A percentile compares a stretch with the other conserved stretches of the same genome.
Evolutionary conservation across 1,284 basidiomycete genomes (phyloP).

Genomic region (Earliella scabrosa): DNA sequence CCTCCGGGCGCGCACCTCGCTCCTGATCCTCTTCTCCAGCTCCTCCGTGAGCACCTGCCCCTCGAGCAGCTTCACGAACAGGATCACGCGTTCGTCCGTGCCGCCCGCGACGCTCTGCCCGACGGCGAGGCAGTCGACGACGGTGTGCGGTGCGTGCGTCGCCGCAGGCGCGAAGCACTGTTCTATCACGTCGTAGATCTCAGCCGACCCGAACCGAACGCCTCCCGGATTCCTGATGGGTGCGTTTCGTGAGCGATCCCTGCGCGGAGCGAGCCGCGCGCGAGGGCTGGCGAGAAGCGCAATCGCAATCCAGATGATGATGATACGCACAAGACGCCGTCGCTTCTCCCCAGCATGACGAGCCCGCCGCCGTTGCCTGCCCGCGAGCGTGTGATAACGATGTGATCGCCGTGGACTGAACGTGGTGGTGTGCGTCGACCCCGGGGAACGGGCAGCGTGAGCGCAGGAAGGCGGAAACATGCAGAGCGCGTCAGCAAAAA

Average conservation of each 20-base stretch:
- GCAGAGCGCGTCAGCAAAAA: background rate
- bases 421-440: background rate
- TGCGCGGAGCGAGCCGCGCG: conserved; percentile 25
- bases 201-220: conserved; percentile 84
- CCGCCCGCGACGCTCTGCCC: conserved; percentile 75
- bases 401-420: conserved; percentile 78
- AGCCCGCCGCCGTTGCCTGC: conserved; percentile 77
- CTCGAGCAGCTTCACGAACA: conserved; percentile 77
- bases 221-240: conserved; percentile 76
- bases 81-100: conserved; percentile 81
- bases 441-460: too few relatives aligned
- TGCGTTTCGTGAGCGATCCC: conserved; percentile 8
- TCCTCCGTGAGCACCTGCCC: conserved; percentile 54
- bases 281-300: too few relatives aligned
- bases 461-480: background rate
- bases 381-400: conserved; percentile 68
- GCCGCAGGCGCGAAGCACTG: conserved; percentile 51
- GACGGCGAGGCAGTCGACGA: conserved; percentile 78
- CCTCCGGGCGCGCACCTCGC: conserved; percentile 65
- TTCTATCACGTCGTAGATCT: conserved; percentile 86
- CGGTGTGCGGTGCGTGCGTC: conserved; percentile 45
- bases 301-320: conserved; percentile 10
- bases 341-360: conserved; percentile 83
- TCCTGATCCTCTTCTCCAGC: conserved; percentile 62
- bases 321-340: conserved; percentile 75